Percentiles rank a stretch among this genome's conserved stretches.
These are phyloP conservation scores for Microcos paniculata DNA, from an alignment of 345 rosid genomes.

Conservation along the genomic window DNA sequence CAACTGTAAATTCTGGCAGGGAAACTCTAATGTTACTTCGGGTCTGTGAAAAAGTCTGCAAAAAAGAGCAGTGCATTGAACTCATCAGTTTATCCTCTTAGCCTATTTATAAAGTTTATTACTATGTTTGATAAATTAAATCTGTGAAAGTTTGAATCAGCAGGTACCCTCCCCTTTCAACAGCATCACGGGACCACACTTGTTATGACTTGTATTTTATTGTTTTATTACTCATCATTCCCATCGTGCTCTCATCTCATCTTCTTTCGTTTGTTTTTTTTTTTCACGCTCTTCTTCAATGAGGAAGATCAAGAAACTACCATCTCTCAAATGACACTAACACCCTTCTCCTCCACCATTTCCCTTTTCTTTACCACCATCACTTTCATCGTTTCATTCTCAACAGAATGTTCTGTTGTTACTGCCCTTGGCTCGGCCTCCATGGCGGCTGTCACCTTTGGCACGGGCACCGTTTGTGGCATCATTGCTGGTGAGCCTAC, in stretches of 20 bases:
- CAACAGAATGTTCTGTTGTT: conserved; percentile 9
- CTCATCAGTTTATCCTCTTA: neutral
- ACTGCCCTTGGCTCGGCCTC: conserved; percentile 48
- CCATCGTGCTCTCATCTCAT: neutral
- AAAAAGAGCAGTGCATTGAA: neutral
- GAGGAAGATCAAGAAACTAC: conserved; percentile 22
- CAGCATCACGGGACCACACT: conserved; percentile 22
- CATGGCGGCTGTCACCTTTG: conserved; percentile 36
- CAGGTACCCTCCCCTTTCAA: neutral
- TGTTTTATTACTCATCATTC: conserved; percentile 11
- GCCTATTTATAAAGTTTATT: neutral
- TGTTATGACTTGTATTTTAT: neutral
- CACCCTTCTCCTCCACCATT: neutral
- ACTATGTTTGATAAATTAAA: neutral
- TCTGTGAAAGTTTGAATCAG: neutral
- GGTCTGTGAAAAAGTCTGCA: no score
- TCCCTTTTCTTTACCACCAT: conserved; percentile 3
- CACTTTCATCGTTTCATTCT: conserved; percentile 1
- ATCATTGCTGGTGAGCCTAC: conserved; percentile 39
- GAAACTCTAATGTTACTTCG: neutral
- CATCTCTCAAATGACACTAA: conserved; percentile 28
- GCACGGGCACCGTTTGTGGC: conserved; percentile 44
- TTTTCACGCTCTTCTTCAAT: conserved; percentile 13
- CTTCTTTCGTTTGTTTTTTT: neutral
- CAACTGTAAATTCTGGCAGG: neutral